Percentiles rank a stretch among this genome's conserved stretches.
These are phyloP conservation scores for Limnomonas spitsbergensis DNA, from an alignment of 139 green algal species.

Conservation along the genomic window DNA sequence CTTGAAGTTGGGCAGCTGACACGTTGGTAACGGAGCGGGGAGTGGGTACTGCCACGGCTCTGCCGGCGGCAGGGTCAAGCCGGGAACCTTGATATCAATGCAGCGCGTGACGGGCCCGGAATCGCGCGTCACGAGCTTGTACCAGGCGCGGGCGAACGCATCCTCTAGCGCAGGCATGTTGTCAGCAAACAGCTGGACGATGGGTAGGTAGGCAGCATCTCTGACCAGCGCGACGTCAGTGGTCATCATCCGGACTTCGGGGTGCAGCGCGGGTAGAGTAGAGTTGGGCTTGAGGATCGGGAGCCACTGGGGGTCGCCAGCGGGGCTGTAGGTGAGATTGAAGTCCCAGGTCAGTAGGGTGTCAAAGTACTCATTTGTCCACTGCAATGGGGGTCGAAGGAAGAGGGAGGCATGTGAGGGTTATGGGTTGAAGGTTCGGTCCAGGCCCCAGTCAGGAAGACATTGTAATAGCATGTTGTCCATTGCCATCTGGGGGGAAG, in stretches of 20 bases:
- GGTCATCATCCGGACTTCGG: slow-evolving; percentile 43
- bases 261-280: not conserved
- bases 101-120: no score
- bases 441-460: no score
- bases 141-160: slow-evolving; percentile 37
- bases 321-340: slow-evolving; percentile 22
- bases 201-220: slow-evolving; percentile 23
- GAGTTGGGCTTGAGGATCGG: not conserved
- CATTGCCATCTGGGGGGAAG: no score
- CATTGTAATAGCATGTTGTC: no score
- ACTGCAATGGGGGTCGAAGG: no score
- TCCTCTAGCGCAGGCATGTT: slow-evolving; percentile 19
- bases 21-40: no score
- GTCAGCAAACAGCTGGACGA: slow-evolving; percentile 29
- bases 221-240: slow-evolving; percentile 37
- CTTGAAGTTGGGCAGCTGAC: no score
- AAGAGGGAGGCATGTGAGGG: no score
- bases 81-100: no score
- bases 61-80: no score
- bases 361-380: slow-evolving; percentile 43
- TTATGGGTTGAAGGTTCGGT: no score
- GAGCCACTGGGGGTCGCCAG: slow-evolving; percentile 14
- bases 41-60: no score
- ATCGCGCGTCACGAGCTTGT: slow-evolving; percentile 36
- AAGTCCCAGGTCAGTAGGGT: slow-evolving; percentile 35